Conservation (phyloP, 768 basidiomycete genomes). For the Amanita fuliginea region DNA sequence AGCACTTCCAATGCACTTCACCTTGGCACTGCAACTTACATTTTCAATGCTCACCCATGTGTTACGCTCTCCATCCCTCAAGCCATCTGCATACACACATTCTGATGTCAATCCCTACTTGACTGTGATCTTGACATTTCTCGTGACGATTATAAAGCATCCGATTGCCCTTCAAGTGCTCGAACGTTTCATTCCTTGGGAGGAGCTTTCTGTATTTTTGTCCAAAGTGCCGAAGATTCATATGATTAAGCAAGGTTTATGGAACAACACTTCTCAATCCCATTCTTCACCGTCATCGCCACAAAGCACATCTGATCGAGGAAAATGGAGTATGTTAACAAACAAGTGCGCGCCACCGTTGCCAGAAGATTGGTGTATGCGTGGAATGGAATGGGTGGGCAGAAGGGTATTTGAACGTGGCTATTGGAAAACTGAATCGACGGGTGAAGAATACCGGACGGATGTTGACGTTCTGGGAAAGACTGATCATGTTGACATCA, state of each 20-base stretch:
- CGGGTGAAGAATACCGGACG: conserved; percentile 46
- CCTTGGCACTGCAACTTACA: conserved; percentile 65
- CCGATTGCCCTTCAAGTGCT: conserved; percentile 47
- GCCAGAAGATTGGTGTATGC: conserved; percentile 89
- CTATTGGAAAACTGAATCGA: conserved; percentile 60
- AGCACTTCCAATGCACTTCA: conserved; percentile 57
- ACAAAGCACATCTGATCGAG: conserved; percentile 17
- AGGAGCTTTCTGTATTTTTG: conserved; percentile 55
- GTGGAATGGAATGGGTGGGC: conserved; percentile 96
- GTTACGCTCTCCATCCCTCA: conserved; percentile 52
- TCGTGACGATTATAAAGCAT: conserved; percentile 66
- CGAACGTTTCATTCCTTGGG: conserved; percentile 81
- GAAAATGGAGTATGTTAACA: conserved; percentile 60
- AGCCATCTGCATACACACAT: conserved; percentile 42
- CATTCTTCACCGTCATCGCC: conserved; percentile 8
- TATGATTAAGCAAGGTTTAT: conserved; percentile 34
- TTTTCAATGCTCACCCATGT: conserved; percentile 69
- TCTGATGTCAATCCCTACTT: conserved; percentile 77
- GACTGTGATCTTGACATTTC: conserved; percentile 78
- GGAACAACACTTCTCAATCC: conserved; percentile 13
- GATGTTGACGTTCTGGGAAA: conserved; percentile 77
- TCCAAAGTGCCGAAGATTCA: conserved; percentile 44
- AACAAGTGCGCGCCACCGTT: conserved; percentile 61
- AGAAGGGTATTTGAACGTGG: conserved; percentile 86
- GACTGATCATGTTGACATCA: conserved; percentile 42